Evolutionary conservation across 129 eudicot species (phyloP).

Genomic region (Oenanthe sinensis): DNA sequence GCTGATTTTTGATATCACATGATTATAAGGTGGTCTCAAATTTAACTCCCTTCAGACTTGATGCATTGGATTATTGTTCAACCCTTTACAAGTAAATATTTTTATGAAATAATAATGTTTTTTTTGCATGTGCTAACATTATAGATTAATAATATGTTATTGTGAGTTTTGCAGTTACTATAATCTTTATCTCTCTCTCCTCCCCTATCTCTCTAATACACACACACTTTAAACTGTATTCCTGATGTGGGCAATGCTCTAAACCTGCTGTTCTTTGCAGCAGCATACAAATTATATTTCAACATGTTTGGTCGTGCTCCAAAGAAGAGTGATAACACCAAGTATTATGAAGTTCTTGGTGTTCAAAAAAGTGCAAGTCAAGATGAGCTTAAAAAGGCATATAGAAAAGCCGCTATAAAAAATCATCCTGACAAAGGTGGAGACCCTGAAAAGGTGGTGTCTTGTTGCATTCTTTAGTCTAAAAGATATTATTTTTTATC

Average conservation of each 20-base stretch:
- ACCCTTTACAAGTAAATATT: background rate
- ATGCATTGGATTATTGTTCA: background rate
- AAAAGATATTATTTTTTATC: background rate
- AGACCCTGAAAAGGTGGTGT: constrained; percentile 75
- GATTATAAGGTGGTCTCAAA: background rate
- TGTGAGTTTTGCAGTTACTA: background rate
- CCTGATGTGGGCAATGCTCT: background rate
- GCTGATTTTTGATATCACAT: background rate
- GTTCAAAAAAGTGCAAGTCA: constrained; percentile 53
- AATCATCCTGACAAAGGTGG: constrained; percentile 96
- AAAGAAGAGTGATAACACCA: constrained; percentile 52
- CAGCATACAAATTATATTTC: constrained; percentile 6
- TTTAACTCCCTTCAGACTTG: background rate
- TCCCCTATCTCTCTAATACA: background rate
- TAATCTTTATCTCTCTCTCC: background rate
- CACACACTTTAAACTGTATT: background rate
- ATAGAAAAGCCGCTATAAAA: constrained; percentile 68
- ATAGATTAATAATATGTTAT: background rate
- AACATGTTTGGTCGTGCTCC: constrained; percentile 77
- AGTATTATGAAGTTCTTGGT: constrained; percentile 71
- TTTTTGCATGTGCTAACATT: background rate
- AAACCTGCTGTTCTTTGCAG: constrained; percentile 10
- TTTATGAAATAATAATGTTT: background rate
- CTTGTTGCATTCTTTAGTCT: constrained; percentile 4
- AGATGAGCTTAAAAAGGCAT: constrained; percentile 86